Base-by-base conservation (phyloP, 1,284 basidiomycete species). In the Porogramme epimiltina region DNA sequence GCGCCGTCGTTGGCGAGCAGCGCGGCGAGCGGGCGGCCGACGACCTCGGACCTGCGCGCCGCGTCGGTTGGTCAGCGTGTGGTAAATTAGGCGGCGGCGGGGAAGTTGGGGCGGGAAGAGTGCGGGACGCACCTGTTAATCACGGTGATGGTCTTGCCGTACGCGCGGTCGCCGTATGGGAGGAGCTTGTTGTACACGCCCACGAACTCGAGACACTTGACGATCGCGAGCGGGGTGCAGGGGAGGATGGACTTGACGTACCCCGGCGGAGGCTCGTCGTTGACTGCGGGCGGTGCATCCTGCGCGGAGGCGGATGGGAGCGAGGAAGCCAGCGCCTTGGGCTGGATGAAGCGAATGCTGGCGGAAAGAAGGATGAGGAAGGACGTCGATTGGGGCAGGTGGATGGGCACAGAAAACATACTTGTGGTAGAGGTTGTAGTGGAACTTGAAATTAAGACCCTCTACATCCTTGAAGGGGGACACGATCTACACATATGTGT, bases 401-500 rank as follows among this genome's bases (percentile, higher is more conserved):
- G 28, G 28, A 31, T 31, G 6, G 8, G 34, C 5, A 9, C 9
- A 37, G 34, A 37, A 37, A 37, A 65, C 83, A 52, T 60, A 93
- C 93, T 97, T 97, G 80, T 98, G 95, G 71, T 98, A 98, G 48
- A 98, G 76, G 69, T 97, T 97, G 73, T 95, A 98, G 63, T 96
- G 90, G 70, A 95, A 96, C 70, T 94, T 94, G 76, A 94, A 93
- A 73, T 98, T 86, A 45, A 98, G 80, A 3, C 96, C 96, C 73
- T 99, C 96, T 47, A 99, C 96, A 62, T 99, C 96, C 73, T 99
- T 99, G 60, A 91, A 81, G 1, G 96, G 95, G 1, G 93, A 95
- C 13, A 99, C 92, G 49, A 96, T 84, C 86, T 95, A 71, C 16
- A 31, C 25, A 45, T 18, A 45, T 16, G 42, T 28, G 54, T 56